These are phyloP conservation scores for Rhizopus stolonifer DNA, from an alignment of 371 early-diverging fungal genomes.

Conservation along the genomic window DNA sequence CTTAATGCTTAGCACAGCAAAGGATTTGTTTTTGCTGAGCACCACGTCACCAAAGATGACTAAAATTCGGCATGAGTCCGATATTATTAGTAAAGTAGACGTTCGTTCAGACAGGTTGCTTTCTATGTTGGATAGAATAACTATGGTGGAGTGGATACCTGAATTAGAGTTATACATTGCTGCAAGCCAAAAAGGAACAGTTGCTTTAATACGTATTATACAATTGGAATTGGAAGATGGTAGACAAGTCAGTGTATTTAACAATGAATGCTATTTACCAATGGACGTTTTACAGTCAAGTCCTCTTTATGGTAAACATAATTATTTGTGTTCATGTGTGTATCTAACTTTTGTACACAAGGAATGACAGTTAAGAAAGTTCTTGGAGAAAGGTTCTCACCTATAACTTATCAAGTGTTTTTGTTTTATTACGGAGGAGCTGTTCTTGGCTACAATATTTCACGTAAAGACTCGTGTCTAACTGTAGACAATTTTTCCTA, in stretches of 20 bases:
- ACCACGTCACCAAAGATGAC: constrained; percentile 24
- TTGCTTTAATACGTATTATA: constrained; percentile 39
- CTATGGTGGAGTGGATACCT: constrained; percentile 49
- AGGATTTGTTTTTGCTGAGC: constrained; percentile 28
- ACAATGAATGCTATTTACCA: constrained; percentile 42
- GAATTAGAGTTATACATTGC: constrained; percentile 39
- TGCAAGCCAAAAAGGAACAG: constrained; percentile 49
- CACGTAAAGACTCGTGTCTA: constrained; percentile 20
- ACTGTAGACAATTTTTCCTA: neutral
- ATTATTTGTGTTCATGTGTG: neutral
- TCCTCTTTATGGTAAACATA: constrained; percentile 40
- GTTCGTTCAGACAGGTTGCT: constrained; percentile 36
- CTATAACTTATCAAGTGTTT: constrained; percentile 29
- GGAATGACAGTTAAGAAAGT: constrained; percentile 35
- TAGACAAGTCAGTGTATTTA: constrained; percentile 34
- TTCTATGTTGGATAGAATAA: constrained; percentile 33
- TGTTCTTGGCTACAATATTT: constrained; percentile 33
- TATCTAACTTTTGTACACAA: constrained; percentile 1
- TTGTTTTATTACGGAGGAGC: constrained; percentile 41
- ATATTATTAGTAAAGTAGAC: constrained; percentile 36
- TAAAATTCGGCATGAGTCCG: constrained; percentile 26
- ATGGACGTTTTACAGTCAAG: constrained; percentile 25
- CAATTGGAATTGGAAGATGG: constrained; percentile 34
- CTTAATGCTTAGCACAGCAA: constrained; percentile 36
- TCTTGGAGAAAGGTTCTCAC: constrained; percentile 17